These are phyloP conservation scores for Iris pallida DNA, from an alignment of 116 monocot genomes.

Conservation along the genomic window DNA sequence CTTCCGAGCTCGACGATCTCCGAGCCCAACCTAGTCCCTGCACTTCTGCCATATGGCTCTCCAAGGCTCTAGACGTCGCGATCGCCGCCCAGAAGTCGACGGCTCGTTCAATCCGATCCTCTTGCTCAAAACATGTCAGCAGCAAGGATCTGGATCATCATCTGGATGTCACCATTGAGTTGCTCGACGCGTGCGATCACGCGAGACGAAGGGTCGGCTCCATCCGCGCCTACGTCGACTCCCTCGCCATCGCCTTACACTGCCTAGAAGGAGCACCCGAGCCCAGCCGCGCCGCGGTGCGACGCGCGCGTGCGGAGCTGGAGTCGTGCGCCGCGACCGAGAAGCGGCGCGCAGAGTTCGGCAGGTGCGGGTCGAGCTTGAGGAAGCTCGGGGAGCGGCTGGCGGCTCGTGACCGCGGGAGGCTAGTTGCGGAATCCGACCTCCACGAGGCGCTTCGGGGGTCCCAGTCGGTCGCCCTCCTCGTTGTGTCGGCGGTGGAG, in stretches of 20 bases:
- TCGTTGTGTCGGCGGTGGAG: not conserved
- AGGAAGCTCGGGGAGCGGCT: constrained; percentile 15
- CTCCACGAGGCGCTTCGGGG: not conserved
- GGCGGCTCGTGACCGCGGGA: not conserved
- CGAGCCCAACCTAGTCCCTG: constrained; percentile 4
- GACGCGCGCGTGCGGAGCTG: not conserved
- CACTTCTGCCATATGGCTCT: constrained; percentile 22
- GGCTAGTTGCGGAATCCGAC: not conserved
- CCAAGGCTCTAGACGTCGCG: constrained; percentile 16
- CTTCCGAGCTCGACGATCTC: constrained; percentile 37
- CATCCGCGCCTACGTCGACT: not conserved
- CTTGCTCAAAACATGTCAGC: not conserved
- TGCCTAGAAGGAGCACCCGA: not conserved
- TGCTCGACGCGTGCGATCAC: constrained; percentile 18
- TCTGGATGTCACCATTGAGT: constrained; percentile 3
- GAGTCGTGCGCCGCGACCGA: constrained; percentile 7
- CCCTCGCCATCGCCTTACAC: not conserved
- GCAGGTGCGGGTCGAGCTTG: constrained; percentile 8
- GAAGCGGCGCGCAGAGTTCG: constrained; percentile 12
- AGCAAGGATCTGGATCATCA: not conserved
- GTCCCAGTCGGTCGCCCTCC: constrained; percentile 4
- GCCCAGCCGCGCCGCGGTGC: not conserved
- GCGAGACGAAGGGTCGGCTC: not conserved
- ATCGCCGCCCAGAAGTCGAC: constrained; percentile 12
- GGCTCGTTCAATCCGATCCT: not conserved